Evolutionary conservation across 1,139 yeast species (phyloP).

Genomic region (Geotrichum carabidarum): DNA sequence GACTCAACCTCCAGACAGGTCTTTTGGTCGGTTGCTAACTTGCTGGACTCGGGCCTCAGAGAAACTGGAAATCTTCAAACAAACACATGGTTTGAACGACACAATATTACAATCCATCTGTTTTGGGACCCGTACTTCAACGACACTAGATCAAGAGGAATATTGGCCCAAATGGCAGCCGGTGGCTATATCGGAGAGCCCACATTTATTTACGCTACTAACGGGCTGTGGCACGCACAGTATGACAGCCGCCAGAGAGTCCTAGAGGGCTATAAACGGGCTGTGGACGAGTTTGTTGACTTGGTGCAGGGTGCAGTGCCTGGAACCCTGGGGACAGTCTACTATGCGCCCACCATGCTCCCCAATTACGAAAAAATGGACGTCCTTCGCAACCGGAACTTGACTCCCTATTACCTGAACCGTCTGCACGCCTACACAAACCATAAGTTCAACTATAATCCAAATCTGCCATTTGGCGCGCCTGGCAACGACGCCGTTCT

Average conservation of each 20-base stretch:
- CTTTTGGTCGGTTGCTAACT: slow-evolving; percentile 12
- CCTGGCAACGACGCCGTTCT: slow-evolving; percentile 7
- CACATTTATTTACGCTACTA: slow-evolving; percentile 14
- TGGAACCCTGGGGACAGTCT: slow-evolving; percentile 14
- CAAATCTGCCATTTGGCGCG: not conserved
- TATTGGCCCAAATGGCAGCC: not conserved
- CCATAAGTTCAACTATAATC: slow-evolving; percentile 7
- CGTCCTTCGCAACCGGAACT: not conserved
- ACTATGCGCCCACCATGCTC: slow-evolving; percentile 17
- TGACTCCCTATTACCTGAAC: slow-evolving; percentile 4
- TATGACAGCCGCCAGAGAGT: slow-evolving; percentile 16
- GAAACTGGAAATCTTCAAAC: slow-evolving; percentile 7
- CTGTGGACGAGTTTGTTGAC: slow-evolving; percentile 8
- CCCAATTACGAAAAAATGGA: slow-evolving; percentile 16
- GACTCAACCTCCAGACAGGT: slow-evolving; percentile 19
- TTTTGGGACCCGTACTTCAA: slow-evolving; percentile 18
- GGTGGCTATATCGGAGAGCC: not conserved
- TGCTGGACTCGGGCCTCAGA: slow-evolving; percentile 8
- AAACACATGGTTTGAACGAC: slow-evolving; percentile 2
- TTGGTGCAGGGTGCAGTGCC: slow-evolving; percentile 6
- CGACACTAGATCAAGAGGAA: not conserved
- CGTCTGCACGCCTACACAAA: slow-evolving; percentile 15
- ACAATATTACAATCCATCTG: slow-evolving; percentile 12
- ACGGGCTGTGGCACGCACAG: slow-evolving; percentile 21
- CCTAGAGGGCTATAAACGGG: slow-evolving; percentile 5